phyloP scores from a whole-genome alignment of 1,284 basidiomycete genomes.

The Leccinum subrobustum region DNA sequence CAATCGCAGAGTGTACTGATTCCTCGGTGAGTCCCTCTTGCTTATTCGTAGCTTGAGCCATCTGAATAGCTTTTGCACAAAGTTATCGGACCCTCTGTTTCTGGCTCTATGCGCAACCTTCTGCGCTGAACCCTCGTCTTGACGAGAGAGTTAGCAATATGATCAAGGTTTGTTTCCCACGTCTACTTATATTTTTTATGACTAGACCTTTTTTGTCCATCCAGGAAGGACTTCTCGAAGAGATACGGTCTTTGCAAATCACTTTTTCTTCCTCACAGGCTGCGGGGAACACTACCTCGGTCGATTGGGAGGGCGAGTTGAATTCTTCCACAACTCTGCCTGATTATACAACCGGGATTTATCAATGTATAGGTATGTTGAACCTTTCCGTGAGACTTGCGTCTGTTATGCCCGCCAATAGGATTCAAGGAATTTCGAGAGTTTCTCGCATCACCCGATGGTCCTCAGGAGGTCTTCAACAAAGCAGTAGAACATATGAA shows the following conservation, averaged over 20 bases:
- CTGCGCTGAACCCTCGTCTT: slow-evolving; percentile 65
- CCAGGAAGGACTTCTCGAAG: slow-evolving; percentile 82
- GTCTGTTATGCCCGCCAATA: slow-evolving; percentile 32
- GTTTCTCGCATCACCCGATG: slow-evolving; percentile 49
- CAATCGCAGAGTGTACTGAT: slow-evolving; percentile 50
- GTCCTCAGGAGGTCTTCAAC: slow-evolving; percentile 47
- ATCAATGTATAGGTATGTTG: slow-evolving; percentile 84
- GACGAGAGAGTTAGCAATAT: slow-evolving; percentile 86
- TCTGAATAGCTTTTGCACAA: not conserved
- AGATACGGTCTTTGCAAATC: slow-evolving; percentile 60
- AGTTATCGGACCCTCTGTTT: slow-evolving; percentile 87
- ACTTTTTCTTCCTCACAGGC: slow-evolving; percentile 30
- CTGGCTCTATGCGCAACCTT: slow-evolving; percentile 86
- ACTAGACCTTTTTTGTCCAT: slow-evolving; percentile 8
- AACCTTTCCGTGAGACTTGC: not conserved
- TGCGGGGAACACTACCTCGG: not conserved
- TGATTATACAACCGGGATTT: slow-evolving; percentile 83
- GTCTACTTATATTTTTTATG: not conserved
- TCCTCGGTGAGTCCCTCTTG: slow-evolving; percentile 45
- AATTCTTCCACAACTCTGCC: slow-evolving; percentile 16
- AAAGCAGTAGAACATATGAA: slow-evolving; percentile 82
- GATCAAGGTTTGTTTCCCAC: slow-evolving; percentile 62
- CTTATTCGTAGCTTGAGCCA: not conserved
- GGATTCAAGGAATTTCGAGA: slow-evolving; percentile 89
- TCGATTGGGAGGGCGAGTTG: not conserved